These are phyloP conservation scores for Vanderwaltozyma yarrowii DNA, from an alignment of 805 yeast genomes.

Conservation along the genomic window DNA sequence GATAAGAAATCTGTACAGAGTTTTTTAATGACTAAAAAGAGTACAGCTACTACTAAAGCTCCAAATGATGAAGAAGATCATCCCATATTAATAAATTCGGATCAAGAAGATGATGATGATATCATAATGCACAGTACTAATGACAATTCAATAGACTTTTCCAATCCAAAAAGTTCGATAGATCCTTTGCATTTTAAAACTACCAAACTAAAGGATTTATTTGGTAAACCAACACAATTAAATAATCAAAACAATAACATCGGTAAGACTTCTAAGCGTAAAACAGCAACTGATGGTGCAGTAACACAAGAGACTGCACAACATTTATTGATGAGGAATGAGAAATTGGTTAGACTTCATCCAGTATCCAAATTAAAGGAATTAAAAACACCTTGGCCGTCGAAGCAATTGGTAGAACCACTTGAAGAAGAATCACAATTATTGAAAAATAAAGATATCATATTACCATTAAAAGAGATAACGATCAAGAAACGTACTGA, in stretches of 20 bases:
- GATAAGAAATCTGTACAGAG: background rate
- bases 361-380: constrained; percentile 11
- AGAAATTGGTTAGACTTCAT: constrained; percentile 4
- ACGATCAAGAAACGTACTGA: too few relatives aligned
- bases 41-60: background rate
- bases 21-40: constrained; percentile 1
- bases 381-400: constrained; percentile 16
- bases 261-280: too few relatives aligned
- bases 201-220: constrained; percentile 17
- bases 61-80: background rate
- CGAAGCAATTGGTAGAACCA: constrained; percentile 8
- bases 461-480: background rate
- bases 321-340: background rate
- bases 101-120: background rate
- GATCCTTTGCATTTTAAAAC: constrained; percentile 14
- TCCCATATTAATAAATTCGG: background rate
- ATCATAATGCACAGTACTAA: constrained; percentile 1
- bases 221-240: constrained; percentile 4
- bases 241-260: too few relatives aligned
- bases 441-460: background rate
- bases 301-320: too few relatives aligned
- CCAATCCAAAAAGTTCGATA: constrained; percentile 5
- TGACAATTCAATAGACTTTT: constrained; percentile 3
- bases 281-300: too few relatives aligned
- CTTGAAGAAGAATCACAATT: background rate